These are phyloP conservation scores for Fraxinus pennsylvanica DNA, from an alignment of 257 asterid genomes.

Conservation along the genomic window DNA sequence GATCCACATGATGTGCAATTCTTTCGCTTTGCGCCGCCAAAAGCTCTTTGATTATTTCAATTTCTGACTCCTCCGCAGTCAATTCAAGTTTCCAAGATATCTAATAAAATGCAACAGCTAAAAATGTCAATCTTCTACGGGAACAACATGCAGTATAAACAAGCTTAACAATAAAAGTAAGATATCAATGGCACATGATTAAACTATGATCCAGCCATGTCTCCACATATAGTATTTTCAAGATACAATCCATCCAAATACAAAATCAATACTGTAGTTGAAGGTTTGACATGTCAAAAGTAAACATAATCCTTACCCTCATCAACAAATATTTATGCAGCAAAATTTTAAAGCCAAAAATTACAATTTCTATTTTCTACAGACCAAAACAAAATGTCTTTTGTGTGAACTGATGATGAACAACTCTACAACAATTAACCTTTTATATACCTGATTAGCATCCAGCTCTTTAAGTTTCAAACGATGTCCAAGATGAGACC, in stretches of 20 bases:
- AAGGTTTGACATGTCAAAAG: neutral
- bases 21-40: conserved; percentile 12
- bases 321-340: neutral
- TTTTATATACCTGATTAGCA: conserved; percentile 26
- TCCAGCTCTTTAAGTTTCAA: conserved; percentile 28
- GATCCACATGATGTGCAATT: neutral
- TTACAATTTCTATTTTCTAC: neutral
- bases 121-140: neutral
- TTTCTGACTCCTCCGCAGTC: conserved; percentile 28
- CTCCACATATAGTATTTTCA: neutral
- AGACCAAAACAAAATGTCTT: neutral
- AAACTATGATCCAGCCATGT: neutral
- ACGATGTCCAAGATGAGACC: conserved; percentile 22
- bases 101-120: neutral
- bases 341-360: neutral
- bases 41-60: conserved; percentile 22
- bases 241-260: neutral
- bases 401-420: neutral
- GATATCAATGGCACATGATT: neutral
- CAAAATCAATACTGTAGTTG: neutral
- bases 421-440: neutral
- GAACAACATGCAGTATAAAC: neutral
- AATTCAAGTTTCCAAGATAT: conserved; percentile 20
- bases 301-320: neutral
- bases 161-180: neutral